Conservation (phyloP, 805 yeast species). For the Vanderwaltozyma yarrowii region DNA sequence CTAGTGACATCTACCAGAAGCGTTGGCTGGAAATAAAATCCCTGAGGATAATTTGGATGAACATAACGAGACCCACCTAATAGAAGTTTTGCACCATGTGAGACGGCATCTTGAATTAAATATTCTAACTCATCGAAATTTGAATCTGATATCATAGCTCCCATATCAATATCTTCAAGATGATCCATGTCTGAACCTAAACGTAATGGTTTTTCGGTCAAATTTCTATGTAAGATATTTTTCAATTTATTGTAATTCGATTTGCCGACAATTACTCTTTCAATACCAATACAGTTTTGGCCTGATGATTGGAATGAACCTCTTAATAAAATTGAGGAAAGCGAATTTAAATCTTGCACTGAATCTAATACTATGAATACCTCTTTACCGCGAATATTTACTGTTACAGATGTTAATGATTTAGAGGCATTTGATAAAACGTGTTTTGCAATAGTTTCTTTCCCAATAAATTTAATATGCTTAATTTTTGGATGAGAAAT, state of each 20-base stretch:
- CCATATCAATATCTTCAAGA: constrained; percentile 85
- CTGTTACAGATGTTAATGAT: constrained; percentile 87
- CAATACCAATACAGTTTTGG: constrained; percentile 96
- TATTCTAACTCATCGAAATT: constrained; percentile 60
- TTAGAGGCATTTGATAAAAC: constrained; percentile 77
- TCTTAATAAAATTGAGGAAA: constrained; percentile 78
- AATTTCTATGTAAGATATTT: constrained; percentile 43
- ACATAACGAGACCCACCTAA: constrained; percentile 71
- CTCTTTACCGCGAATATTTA: constrained; percentile 95
- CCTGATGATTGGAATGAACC: constrained; percentile 98
- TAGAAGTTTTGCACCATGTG: constrained; percentile 68
- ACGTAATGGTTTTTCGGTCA: constrained; percentile 42
- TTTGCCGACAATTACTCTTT: constrained; percentile 78
- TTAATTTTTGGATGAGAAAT: constrained; percentile 72
- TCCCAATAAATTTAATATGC: constrained; percentile 92
- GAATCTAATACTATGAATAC: constrained; percentile 82
- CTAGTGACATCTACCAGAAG: constrained; percentile 71
- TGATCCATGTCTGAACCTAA: constrained; percentile 91
- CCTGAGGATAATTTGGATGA: constrained; percentile 93
- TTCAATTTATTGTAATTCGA: constrained; percentile 56
- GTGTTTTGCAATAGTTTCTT: constrained; percentile 83
- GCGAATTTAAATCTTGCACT: constrained; percentile 38
- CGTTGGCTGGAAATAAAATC: constrained; percentile 90
- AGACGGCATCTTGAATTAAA: constrained; percentile 63
- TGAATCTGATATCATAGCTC: constrained; percentile 80